These are phyloP conservation scores for Epichloe coenophiala DNA, from an alignment of 2,329 filamentous ascomycete species.

Conservation along the genomic window DNA sequence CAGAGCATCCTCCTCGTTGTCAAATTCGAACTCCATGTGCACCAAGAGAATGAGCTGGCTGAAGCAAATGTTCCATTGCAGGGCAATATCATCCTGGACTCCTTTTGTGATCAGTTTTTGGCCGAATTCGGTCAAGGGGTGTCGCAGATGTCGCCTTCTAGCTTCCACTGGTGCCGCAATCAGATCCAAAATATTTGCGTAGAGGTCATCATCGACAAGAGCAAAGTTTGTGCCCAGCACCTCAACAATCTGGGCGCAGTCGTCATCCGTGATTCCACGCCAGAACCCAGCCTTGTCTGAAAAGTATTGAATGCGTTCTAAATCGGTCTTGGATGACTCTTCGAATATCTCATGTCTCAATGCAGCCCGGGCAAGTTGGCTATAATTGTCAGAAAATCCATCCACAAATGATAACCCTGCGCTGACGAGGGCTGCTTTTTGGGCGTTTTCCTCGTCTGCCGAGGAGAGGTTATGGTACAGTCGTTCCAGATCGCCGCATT, in stretches of 20 bases:
- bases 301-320: constrained; percentile 64
- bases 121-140: constrained; percentile 61
- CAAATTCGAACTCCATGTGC: constrained; percentile 75
- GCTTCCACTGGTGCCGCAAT: constrained; percentile 32
- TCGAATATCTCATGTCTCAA: constrained; percentile 63
- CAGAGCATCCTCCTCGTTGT: constrained; percentile 55
- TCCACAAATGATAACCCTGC: constrained; percentile 59
- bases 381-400: constrained; percentile 54
- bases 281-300: constrained; percentile 69
- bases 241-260: constrained; percentile 56
- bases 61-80: constrained; percentile 62
- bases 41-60: constrained; percentile 72
- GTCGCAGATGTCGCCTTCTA: constrained; percentile 30
- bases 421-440: constrained; percentile 49
- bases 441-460: constrained; percentile 38
- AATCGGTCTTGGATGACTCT: constrained; percentile 54
- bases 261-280: constrained; percentile 69
- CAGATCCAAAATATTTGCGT: constrained; percentile 34
- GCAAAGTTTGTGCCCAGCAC: constrained; percentile 53
- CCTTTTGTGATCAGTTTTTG: constrained; percentile 61
- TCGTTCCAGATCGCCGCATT: constrained; percentile 65
- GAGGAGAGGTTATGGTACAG: constrained; percentile 53
- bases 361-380: constrained; percentile 52
- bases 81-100: constrained; percentile 62
- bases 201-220: constrained; percentile 42